phyloP scores from a whole-genome alignment of 1,139 yeast genomes.

The Debaryomycetaceae sp. region DNA sequence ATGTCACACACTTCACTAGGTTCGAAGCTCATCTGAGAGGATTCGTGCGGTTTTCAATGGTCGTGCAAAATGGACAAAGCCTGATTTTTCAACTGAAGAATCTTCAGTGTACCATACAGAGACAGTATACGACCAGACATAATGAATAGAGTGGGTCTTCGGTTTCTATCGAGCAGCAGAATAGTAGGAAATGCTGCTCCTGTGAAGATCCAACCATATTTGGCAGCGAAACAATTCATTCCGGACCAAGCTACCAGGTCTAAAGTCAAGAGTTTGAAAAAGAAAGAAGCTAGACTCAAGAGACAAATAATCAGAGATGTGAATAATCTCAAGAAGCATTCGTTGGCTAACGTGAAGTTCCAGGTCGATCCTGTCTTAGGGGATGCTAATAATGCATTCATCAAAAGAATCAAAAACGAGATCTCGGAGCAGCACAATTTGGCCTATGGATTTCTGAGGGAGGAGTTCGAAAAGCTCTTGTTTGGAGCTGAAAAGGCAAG shows the following conservation, averaged over 20 bases:
- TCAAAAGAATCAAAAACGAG: slow-evolving; percentile 63
- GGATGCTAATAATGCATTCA: slow-evolving; percentile 59
- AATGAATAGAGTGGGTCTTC: neutral
- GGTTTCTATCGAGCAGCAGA: neutral
- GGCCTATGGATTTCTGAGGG: slow-evolving; percentile 55
- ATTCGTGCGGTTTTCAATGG: neutral
- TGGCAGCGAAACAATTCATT: slow-evolving; percentile 33
- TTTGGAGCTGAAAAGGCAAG: slow-evolving; percentile 66
- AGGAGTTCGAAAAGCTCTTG: slow-evolving; percentile 70
- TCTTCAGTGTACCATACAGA: neutral
- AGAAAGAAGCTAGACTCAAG: slow-evolving; percentile 41
- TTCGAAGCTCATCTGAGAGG: neutral
- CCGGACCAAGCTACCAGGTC: slow-evolving; percentile 26
- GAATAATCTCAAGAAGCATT: slow-evolving; percentile 42
- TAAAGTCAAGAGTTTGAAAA: slow-evolving; percentile 33
- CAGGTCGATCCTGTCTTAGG: slow-evolving; percentile 78
- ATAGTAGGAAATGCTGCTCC: neutral
- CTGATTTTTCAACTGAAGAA: neutral
- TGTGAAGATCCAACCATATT: slow-evolving; percentile 19
- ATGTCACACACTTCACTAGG: neutral
- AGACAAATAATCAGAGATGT: slow-evolving; percentile 45
- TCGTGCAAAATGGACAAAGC: neutral
- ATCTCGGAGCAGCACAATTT: slow-evolving; percentile 58
- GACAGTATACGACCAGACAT: neutral
- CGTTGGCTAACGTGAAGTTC: slow-evolving; percentile 28